Evolutionary conservation across 2,329 filamentous ascomycete species (phyloP).

Genomic region (Gnomoniopsis sp.): DNA sequence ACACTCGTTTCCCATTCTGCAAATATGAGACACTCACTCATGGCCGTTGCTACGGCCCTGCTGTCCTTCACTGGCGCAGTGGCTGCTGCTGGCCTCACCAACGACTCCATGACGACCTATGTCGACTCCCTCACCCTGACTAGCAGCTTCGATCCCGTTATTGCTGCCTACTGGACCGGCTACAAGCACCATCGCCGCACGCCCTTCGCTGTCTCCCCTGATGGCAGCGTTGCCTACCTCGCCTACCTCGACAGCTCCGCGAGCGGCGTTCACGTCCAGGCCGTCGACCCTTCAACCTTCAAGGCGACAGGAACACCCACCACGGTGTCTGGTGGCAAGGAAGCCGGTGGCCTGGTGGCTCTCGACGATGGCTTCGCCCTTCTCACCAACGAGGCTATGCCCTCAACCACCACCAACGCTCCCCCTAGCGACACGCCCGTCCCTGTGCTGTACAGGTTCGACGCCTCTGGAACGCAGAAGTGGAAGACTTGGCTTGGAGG

Average conservation of each 20-base stretch:
- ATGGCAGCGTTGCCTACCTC: constrained; percentile 56
- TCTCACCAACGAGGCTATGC: constrained; percentile 54
- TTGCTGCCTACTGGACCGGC: constrained; percentile 59
- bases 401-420: constrained; percentile 46
- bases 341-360: constrained; percentile 58
- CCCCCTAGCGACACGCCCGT: constrained; percentile 47
- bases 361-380: constrained; percentile 63
- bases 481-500: constrained; percentile 60
- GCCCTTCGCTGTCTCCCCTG: constrained; percentile 59
- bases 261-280: constrained; percentile 54
- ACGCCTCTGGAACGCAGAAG: constrained; percentile 46
- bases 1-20: constrained; percentile 1
- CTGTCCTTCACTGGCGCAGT: constrained; percentile 11
- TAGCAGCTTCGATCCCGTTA: constrained; percentile 52
- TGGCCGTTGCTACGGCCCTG: constrained; percentile 6
- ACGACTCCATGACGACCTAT: constrained; percentile 27
- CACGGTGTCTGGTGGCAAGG: constrained; percentile 51
- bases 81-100: constrained; percentile 16
- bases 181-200: constrained; percentile 60
- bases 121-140: constrained; percentile 45
- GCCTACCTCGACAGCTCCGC: constrained; percentile 57
- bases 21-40: constrained; percentile 10
- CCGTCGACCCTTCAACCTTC: constrained; percentile 53
- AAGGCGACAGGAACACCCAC: constrained; percentile 48
- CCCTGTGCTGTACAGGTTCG: constrained; percentile 55